Base-by-base conservation (phyloP, 352 stramenopile genomes). In the Phytophthora sojae region DNA sequence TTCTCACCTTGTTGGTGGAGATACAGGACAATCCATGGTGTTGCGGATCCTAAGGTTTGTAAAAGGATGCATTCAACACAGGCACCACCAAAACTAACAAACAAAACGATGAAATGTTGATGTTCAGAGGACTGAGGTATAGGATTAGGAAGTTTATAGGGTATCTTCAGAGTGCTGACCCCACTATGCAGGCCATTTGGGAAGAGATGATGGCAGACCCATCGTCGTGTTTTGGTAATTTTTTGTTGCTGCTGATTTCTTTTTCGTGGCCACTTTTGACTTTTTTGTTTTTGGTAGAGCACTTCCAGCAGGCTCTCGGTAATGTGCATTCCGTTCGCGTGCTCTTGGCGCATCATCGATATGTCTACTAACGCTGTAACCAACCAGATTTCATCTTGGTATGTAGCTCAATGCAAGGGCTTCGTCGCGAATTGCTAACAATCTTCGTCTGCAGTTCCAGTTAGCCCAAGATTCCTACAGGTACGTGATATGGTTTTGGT, bases 181-280 rank as follows among this genome's bases (percentile, higher is more conserved):
- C 17, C 8, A 12, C 53, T 11, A 45, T 64, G 12, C 39, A 96
- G 87, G 85, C 85, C 7, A 93, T 96, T 54, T 96, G 89, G 89
- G 87, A 96, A 80, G 89, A 95, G 63, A 96, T 96, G 89, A 87
- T 96, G 58, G 89, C 89, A 25, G 86, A 96, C 74, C 89, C 89
- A 3, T 88, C 87, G 19, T 81, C 82, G 4, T 96, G 89, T 55
- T 93, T 96, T 32, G 80, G 89, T 95, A 78, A 17, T 69, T n/a
- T 58, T 14, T 54, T 9, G 25, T 30, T 61, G 6, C 8, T 53
- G 5, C 26, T 26, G 35, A 50, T 7, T 5, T 17, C 2, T 5
- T 17, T 44, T n/a, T 14, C 17, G 1, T 26, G 25, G 25, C 25
- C 25, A 26, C 25, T 26, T 26, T 26, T 26, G 3, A 26, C 25